phyloP scores from a whole-genome alignment of 2,329 filamentous ascomycete genomes.

The Verticillium nubilum region DNA sequence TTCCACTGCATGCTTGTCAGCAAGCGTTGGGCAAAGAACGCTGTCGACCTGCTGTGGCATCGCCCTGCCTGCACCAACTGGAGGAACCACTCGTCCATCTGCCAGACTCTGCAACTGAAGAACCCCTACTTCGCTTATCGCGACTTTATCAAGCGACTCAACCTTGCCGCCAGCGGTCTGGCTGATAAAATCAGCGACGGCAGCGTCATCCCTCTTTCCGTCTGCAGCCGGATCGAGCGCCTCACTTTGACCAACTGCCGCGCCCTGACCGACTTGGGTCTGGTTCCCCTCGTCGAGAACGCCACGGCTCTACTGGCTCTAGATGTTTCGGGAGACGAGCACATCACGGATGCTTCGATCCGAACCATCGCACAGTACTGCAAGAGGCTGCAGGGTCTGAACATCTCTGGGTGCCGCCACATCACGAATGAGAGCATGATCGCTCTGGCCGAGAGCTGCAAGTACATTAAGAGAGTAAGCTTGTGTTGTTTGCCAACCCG shows the following conservation, averaged over 20 bases:
- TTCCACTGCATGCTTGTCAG: conserved; percentile 90
- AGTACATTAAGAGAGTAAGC: conserved; percentile 77
- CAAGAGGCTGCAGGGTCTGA: conserved; percentile 80
- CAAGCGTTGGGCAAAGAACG: conserved; percentile 86
- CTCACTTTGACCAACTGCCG: conserved; percentile 88
- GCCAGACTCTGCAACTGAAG: conserved; percentile 65
- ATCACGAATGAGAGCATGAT: conserved; percentile 85
- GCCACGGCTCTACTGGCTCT: conserved; percentile 80
- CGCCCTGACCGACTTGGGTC: conserved; percentile 75
- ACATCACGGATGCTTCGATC: conserved; percentile 79
- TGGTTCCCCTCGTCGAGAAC: conserved; percentile 72
- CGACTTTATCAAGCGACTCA: conserved; percentile 86
- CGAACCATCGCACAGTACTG: conserved; percentile 75
- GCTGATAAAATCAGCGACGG: conserved; percentile 77
- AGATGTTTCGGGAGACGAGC: conserved; percentile 80
- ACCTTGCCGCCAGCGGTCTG: conserved; percentile 65
- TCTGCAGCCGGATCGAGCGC: conserved; percentile 87
- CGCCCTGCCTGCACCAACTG: conserved; percentile 86
- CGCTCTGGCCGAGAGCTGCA: conserved; percentile 73
- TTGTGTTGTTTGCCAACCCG: not conserved
- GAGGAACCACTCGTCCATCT: conserved; percentile 75
- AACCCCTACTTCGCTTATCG: conserved; percentile 84
- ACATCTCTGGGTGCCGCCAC: conserved; percentile 79
- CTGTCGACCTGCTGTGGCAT: conserved; percentile 92
- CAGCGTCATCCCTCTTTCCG: conserved; percentile 72